Base-by-base conservation (phyloP, 345 rosid species). In the Camelina hispida region DNA sequence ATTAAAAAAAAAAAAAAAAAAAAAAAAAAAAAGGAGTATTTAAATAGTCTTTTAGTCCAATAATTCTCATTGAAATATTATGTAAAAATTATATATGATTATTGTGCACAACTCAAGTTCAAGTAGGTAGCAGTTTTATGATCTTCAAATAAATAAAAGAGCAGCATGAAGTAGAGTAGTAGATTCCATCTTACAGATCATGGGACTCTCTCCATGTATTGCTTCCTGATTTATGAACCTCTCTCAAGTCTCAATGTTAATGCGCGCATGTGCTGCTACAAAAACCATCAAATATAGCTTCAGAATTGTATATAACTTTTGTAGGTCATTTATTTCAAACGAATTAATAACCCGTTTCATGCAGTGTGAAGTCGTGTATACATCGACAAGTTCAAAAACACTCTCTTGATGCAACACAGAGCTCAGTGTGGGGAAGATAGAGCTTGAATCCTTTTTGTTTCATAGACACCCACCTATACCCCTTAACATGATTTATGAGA, bases 351-450 rank as follows among this genome's bases (percentile, higher is more conserved):
- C 30, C 30, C 14, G 20, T 20, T 56, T 32, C 1, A 60, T 60
- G 47, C 47, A 60, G 16, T 16, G 9, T 17, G 11, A 28, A 28
- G 30, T 28, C 30, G 30, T 28, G 3, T 60, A 18, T 59, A 35
- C 25, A n/a, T 7, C 60, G 11, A 55, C 60, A 55, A 56, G 61
- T 56, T 30, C 61, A 5, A 56, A 56, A 56, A 50, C 13, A 9
- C 10, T 18, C 17, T 9, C 23, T 12, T 17, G 25, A 18, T 50
- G 25, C 25, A 18, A 18, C 6, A 1, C 25, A 50, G 22, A 17
- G 23, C 17, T 9, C 22, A 50, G 18, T 50, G 25, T 50, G 23
- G 12, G 10, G 28, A 22, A 51, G 14, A 20, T 10, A 51, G 28
- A 51, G 2, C 30, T 25, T 52, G 30, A 52, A 20, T 20, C 56